Evolutionary conservation across 2,329 filamentous ascomycete genomes (phyloP).

Genomic region (Dactylellina cionopaga): DNA sequence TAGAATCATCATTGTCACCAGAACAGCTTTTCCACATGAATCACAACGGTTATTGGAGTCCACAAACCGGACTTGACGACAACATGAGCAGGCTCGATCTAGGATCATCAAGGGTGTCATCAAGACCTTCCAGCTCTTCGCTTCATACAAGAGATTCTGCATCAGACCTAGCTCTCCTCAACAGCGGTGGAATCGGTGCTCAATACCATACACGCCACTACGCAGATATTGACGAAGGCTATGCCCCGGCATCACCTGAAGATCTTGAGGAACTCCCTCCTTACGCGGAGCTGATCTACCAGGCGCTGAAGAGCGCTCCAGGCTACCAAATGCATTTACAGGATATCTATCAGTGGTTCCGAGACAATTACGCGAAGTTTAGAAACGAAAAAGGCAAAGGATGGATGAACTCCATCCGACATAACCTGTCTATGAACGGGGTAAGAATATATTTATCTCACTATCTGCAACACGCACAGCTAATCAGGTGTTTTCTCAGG

Average conservation of each 20-base stretch:
- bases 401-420: constrained; percentile 95
- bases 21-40: constrained; percentile 4
- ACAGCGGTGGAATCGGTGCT: constrained; percentile 20
- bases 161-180: constrained; percentile 9
- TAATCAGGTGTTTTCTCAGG: constrained; percentile 56
- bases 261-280: constrained; percentile 61
- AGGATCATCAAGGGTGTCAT: not conserved
- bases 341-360: constrained; percentile 91
- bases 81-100: constrained; percentile 13
- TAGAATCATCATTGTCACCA: constrained; percentile 11
- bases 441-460: constrained; percentile 67
- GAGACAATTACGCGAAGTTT: constrained; percentile 79
- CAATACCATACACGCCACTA: constrained; percentile 4
- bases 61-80: not conserved
- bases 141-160: constrained; percentile 16
- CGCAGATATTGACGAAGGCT: constrained; percentile 48
- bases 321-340: constrained; percentile 79
- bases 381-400: constrained; percentile 71
- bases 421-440: constrained; percentile 94
- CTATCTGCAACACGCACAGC: not conserved
- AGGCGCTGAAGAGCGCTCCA: constrained; percentile 75
- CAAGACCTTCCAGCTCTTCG: constrained; percentile 1
- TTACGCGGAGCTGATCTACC: constrained; percentile 84
- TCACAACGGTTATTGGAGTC: constrained; percentile 10
- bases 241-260: not conserved